Evolutionary conservation across 2,329 filamentous ascomycete genomes (phyloP), one percentile per base, ranked within the genome.

Genomic region (Diatrype stigma): DNA sequence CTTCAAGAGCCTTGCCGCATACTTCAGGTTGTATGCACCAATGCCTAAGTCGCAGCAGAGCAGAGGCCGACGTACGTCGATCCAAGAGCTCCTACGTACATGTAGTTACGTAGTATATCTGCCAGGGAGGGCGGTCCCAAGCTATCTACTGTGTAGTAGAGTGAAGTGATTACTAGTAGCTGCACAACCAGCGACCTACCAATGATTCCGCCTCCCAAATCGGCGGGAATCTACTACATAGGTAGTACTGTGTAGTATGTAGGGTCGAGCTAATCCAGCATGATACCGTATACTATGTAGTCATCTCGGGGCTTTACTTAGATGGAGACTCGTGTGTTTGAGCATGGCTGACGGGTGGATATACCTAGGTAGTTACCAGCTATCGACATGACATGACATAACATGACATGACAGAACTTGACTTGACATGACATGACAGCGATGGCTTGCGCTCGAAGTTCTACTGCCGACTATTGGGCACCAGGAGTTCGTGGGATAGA

Each of bases 401-500:
- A n/a, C n/a, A n/a, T n/a, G n/a, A n/a, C n/a, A n/a, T n/a, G n/a
- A n/a, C n/a, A n/a, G n/a, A n/a, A n/a, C n/a, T n/a, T n/a, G n/a
- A n/a, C n/a, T n/a, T n/a, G n/a, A n/a, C n/a, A n/a, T n/a, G 26
- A 30, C 26, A 30, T 30, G 14, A 12, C 34, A 17, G 12, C 16
- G 21, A 44, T 44, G n/a, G 40, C 40, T 44, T 28, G 38, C 26
- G 46, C 45, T 44, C 51, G 45, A 14, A 53, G 46, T 45, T 45
- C 34, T 48, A 50, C 48, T 54, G 48, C 52, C 53, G 55, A 54
- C 57, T 51, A 63, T 63, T 63, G 60, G 61, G 61, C 61, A 61
- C 37, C 42, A 44, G 32, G 34, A 44, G 61, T 64, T 61, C 57
- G 60, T 62, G 56, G 61, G 60, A 63, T 30, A 30, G n/a, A 30